Conservation (phyloP, 306 rosid species). For the Prunus fruticosa region DNA sequence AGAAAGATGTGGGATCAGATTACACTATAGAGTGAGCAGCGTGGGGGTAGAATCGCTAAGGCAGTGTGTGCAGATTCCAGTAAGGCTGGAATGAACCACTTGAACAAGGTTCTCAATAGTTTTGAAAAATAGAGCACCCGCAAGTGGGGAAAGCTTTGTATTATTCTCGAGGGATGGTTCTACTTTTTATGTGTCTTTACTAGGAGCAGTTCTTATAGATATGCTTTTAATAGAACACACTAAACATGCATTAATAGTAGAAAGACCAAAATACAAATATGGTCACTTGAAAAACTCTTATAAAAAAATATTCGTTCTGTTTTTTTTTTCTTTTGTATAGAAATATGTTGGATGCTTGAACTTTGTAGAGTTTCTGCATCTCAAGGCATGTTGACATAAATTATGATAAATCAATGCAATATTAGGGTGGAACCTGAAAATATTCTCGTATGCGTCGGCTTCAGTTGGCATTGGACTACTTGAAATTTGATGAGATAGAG, state of each 20-base stretch:
- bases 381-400: slow-evolving; percentile 18
- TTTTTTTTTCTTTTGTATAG: not conserved
- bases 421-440: slow-evolving; percentile 87
- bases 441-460: slow-evolving; percentile 74
- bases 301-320: not conserved
- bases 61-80: no score
- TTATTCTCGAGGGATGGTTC: no score
- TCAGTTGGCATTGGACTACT: slow-evolving; percentile 77
- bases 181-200: not conserved
- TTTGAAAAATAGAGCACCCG: no score
- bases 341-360: not conserved
- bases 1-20: no score
- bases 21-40: no score
- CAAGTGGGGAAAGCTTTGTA: no score
- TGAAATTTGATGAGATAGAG: slow-evolving; percentile 84
- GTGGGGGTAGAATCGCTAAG: no score
- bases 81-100: no score
- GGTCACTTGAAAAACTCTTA: not conserved
- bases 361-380: not conserved
- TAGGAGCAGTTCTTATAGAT: not conserved
- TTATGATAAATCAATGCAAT: slow-evolving; percentile 29
- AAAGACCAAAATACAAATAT: not conserved
- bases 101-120: no score
- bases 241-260: not conserved
- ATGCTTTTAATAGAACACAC: not conserved